Base-by-base conservation (phyloP, 2,329 filamentous ascomycete species). In the Nemania sp. region DNA sequence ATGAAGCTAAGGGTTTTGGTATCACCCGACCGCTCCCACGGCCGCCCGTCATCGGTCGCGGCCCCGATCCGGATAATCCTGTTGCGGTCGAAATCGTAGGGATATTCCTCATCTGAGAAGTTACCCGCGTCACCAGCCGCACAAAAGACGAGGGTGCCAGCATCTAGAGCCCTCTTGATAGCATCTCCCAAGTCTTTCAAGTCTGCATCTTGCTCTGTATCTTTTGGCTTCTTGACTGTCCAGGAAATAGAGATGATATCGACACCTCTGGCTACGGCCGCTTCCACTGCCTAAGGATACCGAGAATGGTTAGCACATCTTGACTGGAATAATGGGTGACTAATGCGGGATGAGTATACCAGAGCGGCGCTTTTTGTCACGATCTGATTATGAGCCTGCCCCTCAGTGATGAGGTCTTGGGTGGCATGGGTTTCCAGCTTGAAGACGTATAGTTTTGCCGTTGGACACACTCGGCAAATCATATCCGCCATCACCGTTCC, bases 241-340 rank as follows among this genome's bases (percentile, higher is more conserved):
- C 49, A 53, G 26, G 49, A 53, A 18, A 53, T 53, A 7, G 49
- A 53, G 29, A 53, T 53, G 11, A 53, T 53, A 10, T 53, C 49
- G 49, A 53, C 26, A 7, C 15, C 49, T 20, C 26, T 29, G 13
- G 22, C 49, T 29, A 53, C 26, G 15, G 49, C 24, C 13, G 49
- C 49, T 20, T 32, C 13, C 13, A 53, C 26, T 18, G 26, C 49
- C 49, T 53, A 52, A 5, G 5, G 15, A 11, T 18, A 7, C 10
- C 7, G 27, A 18, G 15, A 35, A 35, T 1, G 6, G 49, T 24
- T 29, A 52, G 49, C 32, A 35, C 7, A 35, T 35, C 32, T 35
- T 7, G 11, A 11, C 6, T 8, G 32, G 32, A 7, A 3, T 18
- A 3, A 29, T 29, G 7, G 7, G 32, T 35, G 32, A 1, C 32